A percentile compares a stretch with the other conserved stretches of the same genome.
These are phyloP conservation scores for Lepiota brunneoincarnata DNA, from an alignment of 768 basidiomycete species.

Conservation along the genomic window DNA sequence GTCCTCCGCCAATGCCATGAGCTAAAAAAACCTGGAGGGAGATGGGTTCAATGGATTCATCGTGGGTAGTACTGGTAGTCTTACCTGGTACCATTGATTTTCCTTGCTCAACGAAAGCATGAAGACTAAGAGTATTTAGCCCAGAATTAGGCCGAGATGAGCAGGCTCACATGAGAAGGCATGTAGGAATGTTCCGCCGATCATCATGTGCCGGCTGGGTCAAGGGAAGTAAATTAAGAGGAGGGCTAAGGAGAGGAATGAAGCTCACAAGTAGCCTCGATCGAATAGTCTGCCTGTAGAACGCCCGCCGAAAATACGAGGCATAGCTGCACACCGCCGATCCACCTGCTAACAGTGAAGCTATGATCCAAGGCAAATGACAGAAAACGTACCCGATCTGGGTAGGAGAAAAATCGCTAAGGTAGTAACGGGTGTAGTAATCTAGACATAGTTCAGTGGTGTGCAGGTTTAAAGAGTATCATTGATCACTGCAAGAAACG, in stretches of 20 bases:
- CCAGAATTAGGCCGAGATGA: neutral
- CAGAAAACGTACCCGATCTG: slow-evolving; percentile 29
- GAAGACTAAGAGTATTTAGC: slow-evolving; percentile 22
- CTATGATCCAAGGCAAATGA: neutral
- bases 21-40: slow-evolving; percentile 40
- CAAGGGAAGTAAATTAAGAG: neutral
- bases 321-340: slow-evolving; percentile 50
- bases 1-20: slow-evolving; percentile 46
- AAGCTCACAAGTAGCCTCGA: slow-evolving; percentile 46
- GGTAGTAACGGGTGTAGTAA: slow-evolving; percentile 36
- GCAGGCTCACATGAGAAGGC: slow-evolving; percentile 28
- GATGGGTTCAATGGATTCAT: slow-evolving; percentile 17
- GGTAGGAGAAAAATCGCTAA: slow-evolving; percentile 31
- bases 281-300: slow-evolving; percentile 48
- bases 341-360: slow-evolving; percentile 24
- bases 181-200: slow-evolving; percentile 41
- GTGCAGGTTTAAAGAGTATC: neutral
- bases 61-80: slow-evolving; percentile 1
- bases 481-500: neutral
- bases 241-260: neutral
- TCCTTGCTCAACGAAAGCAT: slow-evolving; percentile 40
- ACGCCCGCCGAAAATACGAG: slow-evolving; percentile 43
- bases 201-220: slow-evolving; percentile 40
- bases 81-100: slow-evolving; percentile 21
- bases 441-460: slow-evolving; percentile 25